Evolutionary conservation across 2,329 filamentous ascomycete species (phyloP).

Genomic region (Colletotrichum sp.): DNA sequence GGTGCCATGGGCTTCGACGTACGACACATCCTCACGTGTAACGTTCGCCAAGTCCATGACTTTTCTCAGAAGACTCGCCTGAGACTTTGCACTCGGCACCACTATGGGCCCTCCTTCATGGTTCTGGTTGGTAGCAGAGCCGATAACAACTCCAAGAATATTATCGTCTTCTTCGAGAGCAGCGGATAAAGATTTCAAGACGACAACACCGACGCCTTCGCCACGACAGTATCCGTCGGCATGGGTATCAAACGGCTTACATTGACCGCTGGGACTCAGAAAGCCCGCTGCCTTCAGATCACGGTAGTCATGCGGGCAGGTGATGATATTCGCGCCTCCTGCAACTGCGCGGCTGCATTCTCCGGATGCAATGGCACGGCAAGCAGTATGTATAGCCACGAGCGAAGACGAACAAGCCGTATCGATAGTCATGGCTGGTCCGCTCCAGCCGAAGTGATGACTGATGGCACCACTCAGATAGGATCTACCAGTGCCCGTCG

Average conservation of each 20-base stretch:
- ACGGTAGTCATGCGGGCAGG: constrained; percentile 18
- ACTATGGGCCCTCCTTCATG: constrained; percentile 22
- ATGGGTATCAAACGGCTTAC: constrained; percentile 35
- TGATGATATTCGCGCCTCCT: constrained; percentile 43
- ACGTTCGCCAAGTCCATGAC: constrained; percentile 44
- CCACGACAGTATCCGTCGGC: constrained; percentile 56
- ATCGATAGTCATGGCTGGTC: constrained; percentile 38
- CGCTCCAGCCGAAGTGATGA: constrained; percentile 40
- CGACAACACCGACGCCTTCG: constrained; percentile 48
- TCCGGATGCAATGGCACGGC: constrained; percentile 34
- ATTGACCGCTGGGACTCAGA: constrained; percentile 34
- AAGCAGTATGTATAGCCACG: constrained; percentile 35
- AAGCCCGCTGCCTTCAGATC: constrained; percentile 29
- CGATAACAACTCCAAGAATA: constrained; percentile 44
- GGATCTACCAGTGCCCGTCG: constrained; percentile 34
- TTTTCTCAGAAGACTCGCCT: constrained; percentile 48
- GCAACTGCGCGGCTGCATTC: constrained; percentile 40
- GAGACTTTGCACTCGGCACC: constrained; percentile 29
- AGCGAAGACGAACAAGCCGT: constrained; percentile 43
- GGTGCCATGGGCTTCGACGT: constrained; percentile 50
- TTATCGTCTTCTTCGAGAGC: constrained; percentile 53
- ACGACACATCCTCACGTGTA: neutral
- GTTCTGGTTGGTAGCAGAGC: constrained; percentile 45
- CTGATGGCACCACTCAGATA: constrained; percentile 37
- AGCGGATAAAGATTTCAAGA: constrained; percentile 51